Percentiles rank a stretch among this genome's conserved stretches.
Conservation (phyloP, 768 basidiomycete genomes). For the Calvatia gigantea region DNA sequence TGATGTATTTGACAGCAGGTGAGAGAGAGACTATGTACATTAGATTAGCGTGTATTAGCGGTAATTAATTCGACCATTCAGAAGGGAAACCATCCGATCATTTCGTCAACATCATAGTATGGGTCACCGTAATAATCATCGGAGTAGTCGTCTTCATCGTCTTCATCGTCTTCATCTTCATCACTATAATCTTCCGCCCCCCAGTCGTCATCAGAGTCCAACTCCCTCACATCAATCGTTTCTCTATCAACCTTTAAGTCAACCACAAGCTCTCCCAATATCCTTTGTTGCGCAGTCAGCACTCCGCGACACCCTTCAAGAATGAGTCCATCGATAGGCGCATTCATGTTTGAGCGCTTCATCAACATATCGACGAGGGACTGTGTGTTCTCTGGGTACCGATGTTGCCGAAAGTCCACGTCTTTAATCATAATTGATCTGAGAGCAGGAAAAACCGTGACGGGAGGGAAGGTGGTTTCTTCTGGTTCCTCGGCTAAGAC, state of each 20-base stretch:
- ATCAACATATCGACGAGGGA: neutral
- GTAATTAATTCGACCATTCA: neutral
- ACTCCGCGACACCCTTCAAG: neutral
- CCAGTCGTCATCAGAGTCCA: neutral
- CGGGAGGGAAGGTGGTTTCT: too few species aligned
- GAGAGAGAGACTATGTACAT: neutral
- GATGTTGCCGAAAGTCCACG: neutral
- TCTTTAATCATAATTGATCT: neutral
- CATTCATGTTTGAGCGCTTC: slow-evolving; percentile 3
- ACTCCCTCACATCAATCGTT: neutral
- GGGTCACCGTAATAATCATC: neutral
- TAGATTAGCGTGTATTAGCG: neutral
- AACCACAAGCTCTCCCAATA: slow-evolving; percentile 3
- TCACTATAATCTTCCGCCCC: neutral
- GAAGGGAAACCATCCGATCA: neutral
- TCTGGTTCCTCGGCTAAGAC: too few species aligned
- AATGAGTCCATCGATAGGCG: neutral
- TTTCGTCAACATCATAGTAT: neutral
- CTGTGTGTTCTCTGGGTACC: neutral
- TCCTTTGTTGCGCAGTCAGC: neutral
- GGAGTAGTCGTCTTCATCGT: neutral
- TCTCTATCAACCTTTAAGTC: slow-evolving; percentile 6
- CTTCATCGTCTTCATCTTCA: neutral
- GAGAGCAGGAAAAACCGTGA: slow-evolving; percentile 8
- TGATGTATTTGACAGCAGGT: too few species aligned